Conservation (phyloP, 768 basidiomycete species). For the Leucogyrophana mollusca region DNA sequence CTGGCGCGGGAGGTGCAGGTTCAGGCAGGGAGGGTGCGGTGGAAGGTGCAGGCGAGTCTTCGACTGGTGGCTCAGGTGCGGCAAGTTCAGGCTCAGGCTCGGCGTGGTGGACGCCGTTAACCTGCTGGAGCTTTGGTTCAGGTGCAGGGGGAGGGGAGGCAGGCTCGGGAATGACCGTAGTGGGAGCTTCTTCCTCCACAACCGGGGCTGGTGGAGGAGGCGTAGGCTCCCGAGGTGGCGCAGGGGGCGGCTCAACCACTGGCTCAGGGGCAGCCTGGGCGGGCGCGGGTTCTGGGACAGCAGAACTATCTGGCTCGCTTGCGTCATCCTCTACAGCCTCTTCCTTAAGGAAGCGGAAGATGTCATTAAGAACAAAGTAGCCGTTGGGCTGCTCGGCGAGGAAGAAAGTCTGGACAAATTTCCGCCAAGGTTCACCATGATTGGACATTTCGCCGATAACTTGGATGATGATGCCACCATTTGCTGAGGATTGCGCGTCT, state of each 20-base stretch:
- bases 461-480: slow-evolving; percentile 97
- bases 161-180: slow-evolving; percentile 33
- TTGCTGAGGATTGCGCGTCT: slow-evolving; percentile 93
- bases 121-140: slow-evolving; percentile 41
- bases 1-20: slow-evolving; percentile 22
- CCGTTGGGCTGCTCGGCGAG: slow-evolving; percentile 98
- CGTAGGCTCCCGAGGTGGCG: slow-evolving; percentile 27
- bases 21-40: slow-evolving; percentile 25
- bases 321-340: slow-evolving; percentile 83
- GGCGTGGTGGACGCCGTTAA: slow-evolving; percentile 38
- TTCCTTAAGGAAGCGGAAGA: slow-evolving; percentile 99
- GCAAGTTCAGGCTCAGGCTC: slow-evolving; percentile 32
- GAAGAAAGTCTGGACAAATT: slow-evolving; percentile 99
- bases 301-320: slow-evolving; percentile 43
- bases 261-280: slow-evolving; percentile 33
- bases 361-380: slow-evolving; percentile 99
- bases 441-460: slow-evolving; percentile 99
- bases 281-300: slow-evolving; percentile 31
- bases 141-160: slow-evolving; percentile 32
- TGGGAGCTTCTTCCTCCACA: slow-evolving; percentile 39
- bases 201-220: slow-evolving; percentile 25
- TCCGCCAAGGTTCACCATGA: slow-evolving; percentile 87
- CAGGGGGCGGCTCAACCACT: slow-evolving; percentile 33
- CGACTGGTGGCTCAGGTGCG: slow-evolving; percentile 17
- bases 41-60: slow-evolving; percentile 25